Evolutionary conservation across 768 basidiomycete genomes (phyloP), one percentile per base, ranked within the genome.

Genomic region (Suillus subalutaceus): DNA sequence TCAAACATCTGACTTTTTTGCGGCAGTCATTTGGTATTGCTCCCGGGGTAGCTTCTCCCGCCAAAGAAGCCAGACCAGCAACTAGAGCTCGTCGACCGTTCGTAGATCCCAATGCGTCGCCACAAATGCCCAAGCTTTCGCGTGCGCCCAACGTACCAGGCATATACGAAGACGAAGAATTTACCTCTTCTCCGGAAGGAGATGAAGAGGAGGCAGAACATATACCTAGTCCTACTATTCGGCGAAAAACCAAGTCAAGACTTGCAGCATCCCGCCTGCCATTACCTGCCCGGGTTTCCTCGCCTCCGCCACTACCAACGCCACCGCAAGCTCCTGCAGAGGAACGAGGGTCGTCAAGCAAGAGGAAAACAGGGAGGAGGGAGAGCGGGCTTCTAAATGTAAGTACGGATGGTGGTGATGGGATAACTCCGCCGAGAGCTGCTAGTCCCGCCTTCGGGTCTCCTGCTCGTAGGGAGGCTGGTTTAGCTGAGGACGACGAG

Each of bases 401-500:
- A 71, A 68, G 77, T 67, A 71, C 73, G 65, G 41, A 73, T 69
- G 62, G 76, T 64, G 74, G 75, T 37, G 81, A 81, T 16, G 72
- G 79, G 18, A 70, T 82, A 30, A 72, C 83, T 30, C 80, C 81
- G 20, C 87, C 83, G 10, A 83, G 89, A 65, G 84, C 88, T 32
- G 81, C 86, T 1, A 91, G 90, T 68, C 90, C 90, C 3, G 88
- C 88, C 1, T 87, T 89, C 69, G 90, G 88, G 7, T 89, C 87
- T 2, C 88, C 89, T 38, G 70, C 81, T 26, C 82, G 86, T 55
- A 77, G 84, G 68, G 82, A 83, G 65, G 86, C 87, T 15, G 87
- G 82, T 0, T 72, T 86, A 12, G 87, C 84, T 6, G 86, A 86
- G 65, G 81, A 82, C 35, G 86, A 88, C 44, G 88, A 86, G 63